These are phyloP conservation scores for Chalciporus sphaerocephalus DNA, from an alignment of 768 basidiomycete genomes.

Conservation along the genomic window DNA sequence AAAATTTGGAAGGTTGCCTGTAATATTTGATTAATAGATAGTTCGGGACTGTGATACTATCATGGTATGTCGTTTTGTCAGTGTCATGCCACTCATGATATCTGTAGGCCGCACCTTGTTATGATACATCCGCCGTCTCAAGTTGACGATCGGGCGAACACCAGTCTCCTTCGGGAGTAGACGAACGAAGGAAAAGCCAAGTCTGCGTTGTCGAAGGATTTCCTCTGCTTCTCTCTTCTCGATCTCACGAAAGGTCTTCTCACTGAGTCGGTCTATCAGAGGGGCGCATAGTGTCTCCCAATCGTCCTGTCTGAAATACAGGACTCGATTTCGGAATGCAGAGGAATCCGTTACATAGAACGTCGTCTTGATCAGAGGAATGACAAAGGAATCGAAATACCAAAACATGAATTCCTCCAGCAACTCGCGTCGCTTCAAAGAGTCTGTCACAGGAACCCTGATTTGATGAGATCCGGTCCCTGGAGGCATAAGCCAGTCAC, in stretches of 20 bases:
- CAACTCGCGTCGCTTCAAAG: conserved; percentile 72
- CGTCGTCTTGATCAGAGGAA: conserved; percentile 79
- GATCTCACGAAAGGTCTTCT: conserved; percentile 66
- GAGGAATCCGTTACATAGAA: conserved; percentile 95
- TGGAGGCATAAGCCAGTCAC: conserved; percentile 70
- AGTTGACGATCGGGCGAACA: conserved; percentile 90
- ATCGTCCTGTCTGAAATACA: conserved; percentile 94
- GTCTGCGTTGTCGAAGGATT: conserved; percentile 62
- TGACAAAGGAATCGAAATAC: conserved; percentile 85
- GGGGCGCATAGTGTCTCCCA: conserved; percentile 85
- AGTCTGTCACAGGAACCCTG: conserved; percentile 60
- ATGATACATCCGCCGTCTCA: conserved; percentile 49
- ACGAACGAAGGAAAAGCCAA: conserved; percentile 84
- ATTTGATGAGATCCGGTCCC: conserved; percentile 38
- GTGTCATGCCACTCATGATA: not conserved
- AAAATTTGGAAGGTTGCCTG: conserved; percentile 83
- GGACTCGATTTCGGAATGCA: conserved; percentile 71
- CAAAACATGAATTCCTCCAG: conserved; percentile 89
- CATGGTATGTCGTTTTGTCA: not conserved
- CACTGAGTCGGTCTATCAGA: conserved; percentile 67
- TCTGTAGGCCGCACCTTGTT: conserved; percentile 25
- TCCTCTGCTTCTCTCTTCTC: conserved; percentile 63
- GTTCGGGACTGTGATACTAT: conserved; percentile 35
- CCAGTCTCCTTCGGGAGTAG: conserved; percentile 93
- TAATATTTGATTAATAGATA: conserved; percentile 85